phyloP scores from a whole-genome alignment of 352 stramenopile species.

The Elongisporangium undulatum region DNA sequence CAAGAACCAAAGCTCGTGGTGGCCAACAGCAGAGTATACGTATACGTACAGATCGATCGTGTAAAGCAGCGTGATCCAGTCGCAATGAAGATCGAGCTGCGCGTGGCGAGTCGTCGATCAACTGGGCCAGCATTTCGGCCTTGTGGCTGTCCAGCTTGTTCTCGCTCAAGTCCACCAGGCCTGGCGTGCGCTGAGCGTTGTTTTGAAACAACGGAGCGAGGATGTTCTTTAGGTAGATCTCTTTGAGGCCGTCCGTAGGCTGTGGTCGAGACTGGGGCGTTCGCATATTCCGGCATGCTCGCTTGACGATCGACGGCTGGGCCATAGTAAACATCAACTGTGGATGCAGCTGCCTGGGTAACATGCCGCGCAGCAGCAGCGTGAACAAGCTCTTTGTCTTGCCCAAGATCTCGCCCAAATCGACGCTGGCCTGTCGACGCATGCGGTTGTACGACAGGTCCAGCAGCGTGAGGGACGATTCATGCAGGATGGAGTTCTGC shows the following conservation, averaged over 20 bases:
- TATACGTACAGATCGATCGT: conserved; percentile 49
- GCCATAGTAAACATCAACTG: not conserved
- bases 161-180: conserved; percentile 67
- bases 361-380: conserved; percentile 65
- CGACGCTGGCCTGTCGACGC: conserved; percentile 36
- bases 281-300: not conserved
- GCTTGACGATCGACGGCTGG: not conserved
- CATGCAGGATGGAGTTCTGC: conserved; percentile 61
- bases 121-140: conserved; percentile 38
- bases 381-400: conserved; percentile 56
- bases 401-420: conserved; percentile 55
- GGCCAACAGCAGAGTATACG: not conserved
- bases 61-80: conserved; percentile 47
- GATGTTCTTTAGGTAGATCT: conserved; percentile 46
- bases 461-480: conserved; percentile 50
- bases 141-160: conserved; percentile 57
- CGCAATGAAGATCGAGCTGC: conserved; percentile 36
- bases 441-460: conserved; percentile 74
- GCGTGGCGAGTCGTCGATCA: conserved; percentile 40
- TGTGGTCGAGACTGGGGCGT: conserved; percentile 6
- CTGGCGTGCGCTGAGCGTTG: conserved; percentile 25
- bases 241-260: conserved; percentile 31
- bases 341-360: conserved; percentile 9
- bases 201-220: conserved; percentile 69
- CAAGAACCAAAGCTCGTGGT: not conserved